These are phyloP conservation scores for Diaporthe sp. DNA, from an alignment of 2,329 filamentous ascomycete genomes.

Conservation along the genomic window DNA sequence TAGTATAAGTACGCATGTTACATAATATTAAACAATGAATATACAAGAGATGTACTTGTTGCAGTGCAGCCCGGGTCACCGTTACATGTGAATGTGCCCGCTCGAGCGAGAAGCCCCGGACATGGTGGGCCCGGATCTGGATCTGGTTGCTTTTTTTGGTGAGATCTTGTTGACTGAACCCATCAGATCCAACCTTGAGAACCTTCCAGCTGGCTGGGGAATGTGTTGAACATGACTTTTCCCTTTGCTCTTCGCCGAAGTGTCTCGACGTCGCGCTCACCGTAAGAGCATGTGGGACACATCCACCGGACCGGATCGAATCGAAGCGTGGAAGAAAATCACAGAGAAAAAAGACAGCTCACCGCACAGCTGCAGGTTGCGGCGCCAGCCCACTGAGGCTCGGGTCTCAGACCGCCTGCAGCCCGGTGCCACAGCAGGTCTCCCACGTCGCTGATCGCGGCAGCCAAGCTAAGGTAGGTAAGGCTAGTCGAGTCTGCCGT, in stretches of 20 bases:
- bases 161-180: conserved; percentile 16
- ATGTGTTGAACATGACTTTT: background rate
- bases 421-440: conserved; percentile 18
- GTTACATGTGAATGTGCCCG: background rate
- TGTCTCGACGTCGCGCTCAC: background rate
- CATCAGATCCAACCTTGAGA: background rate
- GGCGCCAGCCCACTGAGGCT: conserved; percentile 11
- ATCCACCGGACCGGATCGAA: background rate
- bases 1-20: conserved; percentile 3
- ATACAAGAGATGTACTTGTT: background rate
- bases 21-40: conserved; percentile 1
- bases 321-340: background rate
- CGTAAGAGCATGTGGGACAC: background rate
- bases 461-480: conserved; percentile 27
- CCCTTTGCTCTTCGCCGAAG: background rate
- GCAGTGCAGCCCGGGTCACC: background rate
- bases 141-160: conserved; percentile 8
- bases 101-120: background rate
- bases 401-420: conserved; percentile 29
- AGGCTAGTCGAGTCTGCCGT: conserved; percentile 4
- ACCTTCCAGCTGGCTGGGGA: background rate
- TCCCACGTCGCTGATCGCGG: conserved; percentile 25
- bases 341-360: conserved; percentile 26
- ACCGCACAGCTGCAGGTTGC: conserved; percentile 38
- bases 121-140: conserved; percentile 4